Evolutionary conservation across 2,329 filamentous ascomycete genomes (phyloP).

Genomic region (Colletotrichum zoysiae): DNA sequence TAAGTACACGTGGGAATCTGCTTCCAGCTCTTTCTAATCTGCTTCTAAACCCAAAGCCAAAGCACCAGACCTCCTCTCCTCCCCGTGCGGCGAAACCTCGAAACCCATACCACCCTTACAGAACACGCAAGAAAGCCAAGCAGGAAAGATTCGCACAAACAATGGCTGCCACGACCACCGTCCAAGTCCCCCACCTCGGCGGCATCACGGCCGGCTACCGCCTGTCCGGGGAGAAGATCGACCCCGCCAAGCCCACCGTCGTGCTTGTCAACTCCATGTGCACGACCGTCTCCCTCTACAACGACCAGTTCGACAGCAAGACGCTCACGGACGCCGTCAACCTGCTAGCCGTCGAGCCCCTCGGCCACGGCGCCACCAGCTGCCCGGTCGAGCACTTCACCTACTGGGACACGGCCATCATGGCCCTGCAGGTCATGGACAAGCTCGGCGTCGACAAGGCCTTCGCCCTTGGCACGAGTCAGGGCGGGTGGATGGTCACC

Average conservation of each 20-base stretch:
- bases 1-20: constrained; percentile 20
- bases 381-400: constrained; percentile 62
- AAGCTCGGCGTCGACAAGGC: constrained; percentile 61
- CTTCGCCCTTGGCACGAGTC: constrained; percentile 64
- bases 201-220: constrained; percentile 61
- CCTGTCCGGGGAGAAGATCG: constrained; percentile 56
- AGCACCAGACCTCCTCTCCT: not conserved
- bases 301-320: constrained; percentile 57
- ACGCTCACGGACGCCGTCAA: constrained; percentile 58
- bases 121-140: not conserved
- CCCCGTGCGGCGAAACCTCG: not conserved
- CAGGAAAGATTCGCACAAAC: not conserved
- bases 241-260: constrained; percentile 64
- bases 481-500: constrained; percentile 64
- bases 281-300: constrained; percentile 61
- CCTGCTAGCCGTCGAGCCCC: constrained; percentile 64
- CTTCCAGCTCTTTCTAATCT: constrained; percentile 15
- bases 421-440: constrained; percentile 69
- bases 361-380: constrained; percentile 64
- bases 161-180: constrained; percentile 58
- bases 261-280: constrained; percentile 67
- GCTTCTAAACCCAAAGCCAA: constrained; percentile 5
- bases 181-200: constrained; percentile 61
- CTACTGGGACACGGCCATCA: constrained; percentile 67
- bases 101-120: not conserved